phyloP scores from a whole-genome alignment of 2,329 filamentous ascomycete genomes.

The Diaporthe caulivora region DNA sequence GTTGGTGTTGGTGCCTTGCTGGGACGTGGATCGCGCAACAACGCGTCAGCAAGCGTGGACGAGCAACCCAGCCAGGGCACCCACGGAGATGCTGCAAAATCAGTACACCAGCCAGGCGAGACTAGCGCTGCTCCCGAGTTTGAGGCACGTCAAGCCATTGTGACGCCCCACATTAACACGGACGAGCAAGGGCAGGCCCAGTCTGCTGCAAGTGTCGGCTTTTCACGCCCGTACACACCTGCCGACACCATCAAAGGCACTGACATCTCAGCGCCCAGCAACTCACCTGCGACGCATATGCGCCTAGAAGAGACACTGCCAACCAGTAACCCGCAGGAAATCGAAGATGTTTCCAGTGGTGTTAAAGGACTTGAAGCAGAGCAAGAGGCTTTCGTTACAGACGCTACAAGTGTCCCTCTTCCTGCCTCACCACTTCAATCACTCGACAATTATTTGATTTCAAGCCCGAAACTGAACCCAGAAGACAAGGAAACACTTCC shows the following conservation, averaged over 20 bases:
- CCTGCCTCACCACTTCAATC: neutral
- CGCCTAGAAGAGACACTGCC: conserved; percentile 2
- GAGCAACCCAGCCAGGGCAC: neutral
- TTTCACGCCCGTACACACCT: conserved; percentile 46
- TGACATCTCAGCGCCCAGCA: conserved; percentile 44
- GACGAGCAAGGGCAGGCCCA: neutral
- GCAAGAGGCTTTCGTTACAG: neutral
- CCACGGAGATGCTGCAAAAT: neutral
- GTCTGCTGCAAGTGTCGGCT: conserved; percentile 29
- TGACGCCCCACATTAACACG: neutral
- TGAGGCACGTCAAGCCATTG: conserved; percentile 30
- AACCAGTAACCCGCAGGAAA: conserved; percentile 17
- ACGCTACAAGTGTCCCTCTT: neutral
- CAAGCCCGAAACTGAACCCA: conserved; percentile 40
- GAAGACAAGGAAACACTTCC: conserved; percentile 38
- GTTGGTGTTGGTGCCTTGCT: conserved; percentile 43
- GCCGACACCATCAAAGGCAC: conserved; percentile 42
- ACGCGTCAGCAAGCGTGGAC: neutral
- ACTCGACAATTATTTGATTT: neutral
- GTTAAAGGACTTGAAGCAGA: neutral
- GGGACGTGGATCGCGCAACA: conserved; percentile 39
- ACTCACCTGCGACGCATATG: conserved; percentile 40
- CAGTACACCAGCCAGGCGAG: neutral
- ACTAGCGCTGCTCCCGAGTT: neutral
- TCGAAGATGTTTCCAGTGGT: conserved; percentile 17